A percentile compares a stretch with the other conserved stretches of the same genome.
Conservation (phyloP, 495 filamentous ascomycete genomes). For the Xylaria intraflava region DNA sequence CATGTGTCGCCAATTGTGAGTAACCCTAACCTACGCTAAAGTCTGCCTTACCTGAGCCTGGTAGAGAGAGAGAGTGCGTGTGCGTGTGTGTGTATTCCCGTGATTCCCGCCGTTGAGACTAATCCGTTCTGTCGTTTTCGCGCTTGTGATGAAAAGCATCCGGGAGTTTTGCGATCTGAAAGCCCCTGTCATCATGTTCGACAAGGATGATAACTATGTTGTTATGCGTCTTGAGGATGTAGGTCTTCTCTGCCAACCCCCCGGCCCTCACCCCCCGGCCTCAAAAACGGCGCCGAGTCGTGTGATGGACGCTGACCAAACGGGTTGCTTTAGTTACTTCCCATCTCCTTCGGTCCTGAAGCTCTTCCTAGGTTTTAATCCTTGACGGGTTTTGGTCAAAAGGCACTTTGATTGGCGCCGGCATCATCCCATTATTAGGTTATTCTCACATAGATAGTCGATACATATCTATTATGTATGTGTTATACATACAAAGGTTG, state of each 20-base stretch:
- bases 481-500: too few relatives aligned
- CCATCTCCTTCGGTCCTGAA: conserved; percentile 66
- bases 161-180: conserved; percentile 65
- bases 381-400: conserved; percentile 1
- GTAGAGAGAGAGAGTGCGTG: too few relatives aligned
- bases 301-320: not conserved
- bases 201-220: conserved; percentile 58
- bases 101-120: too few relatives aligned
- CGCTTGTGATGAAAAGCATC: conserved; percentile 57
- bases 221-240: conserved; percentile 73
- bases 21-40: not conserved
- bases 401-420: too few relatives aligned
- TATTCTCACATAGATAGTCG: too few relatives aligned
- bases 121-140: not conserved
- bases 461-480: too few relatives aligned
- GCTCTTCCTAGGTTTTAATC: conserved; percentile 35
- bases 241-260: conserved; percentile 16
- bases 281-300: not conserved
- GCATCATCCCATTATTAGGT: too few relatives aligned
- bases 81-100: too few relatives aligned
- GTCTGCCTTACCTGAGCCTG: too few relatives aligned
- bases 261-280: not conserved
- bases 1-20: conserved; percentile 59
- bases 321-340: conserved; percentile 50
- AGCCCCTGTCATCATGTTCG: conserved; percentile 87